Evolutionary conservation across 1,284 basidiomycete species (phyloP), one percentile per base, ranked within the genome.

Genomic region (Heliocybe sulcata): DNA sequence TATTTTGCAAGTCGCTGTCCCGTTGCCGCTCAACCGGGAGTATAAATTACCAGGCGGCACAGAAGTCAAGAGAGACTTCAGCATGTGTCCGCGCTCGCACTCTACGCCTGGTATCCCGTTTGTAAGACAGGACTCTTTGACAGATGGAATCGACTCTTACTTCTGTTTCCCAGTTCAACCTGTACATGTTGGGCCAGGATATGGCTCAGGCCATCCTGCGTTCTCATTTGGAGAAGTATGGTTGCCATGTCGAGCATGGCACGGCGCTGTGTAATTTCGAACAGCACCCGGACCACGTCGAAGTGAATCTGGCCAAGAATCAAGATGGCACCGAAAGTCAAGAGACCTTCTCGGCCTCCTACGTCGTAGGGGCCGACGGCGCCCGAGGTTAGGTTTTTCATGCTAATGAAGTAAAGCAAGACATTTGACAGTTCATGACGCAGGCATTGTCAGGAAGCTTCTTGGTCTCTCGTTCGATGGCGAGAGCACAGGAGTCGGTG

Each of bases 331-430:
- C 54, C 14, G 65, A 60, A 16, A 26, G 54, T 4, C 8, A 45
- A 2, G 59, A 63, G 50, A 64, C 62, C 0, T 57, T 62, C 8
- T 59, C 61, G 3, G 67, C 64, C 19, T 60, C 63, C 1, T 73
- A 63, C 54, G 51, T 76, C 4, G 59, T 76, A 1, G 75, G 74
- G 0, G 60, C 68, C 1, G 76, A 76, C 58, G 73, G 73, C 8
- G 75, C 27, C 4, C 4, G 26, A 42, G 38, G 38, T 42, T n/a
- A 31, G 29, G 12, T 31, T 42, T 42, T 42, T 8, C 38, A 16
- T 8, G 6, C 3, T 42, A 16, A 16, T 35, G 33, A 9, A 35
- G 9, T 35, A 16, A 9, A 16, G 19, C 38, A 42, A 6, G 4
- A 6, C 19, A 6, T 42, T 42, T 20, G 16, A 20, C 38, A 16